Percentiles rank a stretch among this genome's conserved stretches.
Conservation (phyloP, 768 basidiomycete genomes). For the Kwoniella sp. region DNA sequence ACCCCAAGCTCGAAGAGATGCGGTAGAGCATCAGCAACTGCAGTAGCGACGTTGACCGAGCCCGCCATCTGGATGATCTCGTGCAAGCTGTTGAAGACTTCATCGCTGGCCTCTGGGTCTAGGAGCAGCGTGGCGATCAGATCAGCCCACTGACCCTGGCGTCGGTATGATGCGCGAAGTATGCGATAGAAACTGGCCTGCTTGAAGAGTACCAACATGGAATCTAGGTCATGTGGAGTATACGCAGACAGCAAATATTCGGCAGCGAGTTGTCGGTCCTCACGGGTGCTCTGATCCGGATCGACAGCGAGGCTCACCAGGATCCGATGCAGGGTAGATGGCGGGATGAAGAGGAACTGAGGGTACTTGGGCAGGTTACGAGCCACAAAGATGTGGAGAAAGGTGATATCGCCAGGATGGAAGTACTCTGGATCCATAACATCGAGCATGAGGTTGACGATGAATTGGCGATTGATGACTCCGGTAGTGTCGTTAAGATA, state of each 20-base stretch:
- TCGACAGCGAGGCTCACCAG: conserved; percentile 74
- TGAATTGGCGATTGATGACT: conserved; percentile 67
- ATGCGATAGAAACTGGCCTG: conserved; percentile 86
- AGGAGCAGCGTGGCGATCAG: conserved; percentile 69
- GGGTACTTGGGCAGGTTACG: conserved; percentile 96
- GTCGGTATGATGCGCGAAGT: conserved; percentile 71
- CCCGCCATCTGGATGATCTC: conserved; percentile 55
- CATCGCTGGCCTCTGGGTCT: conserved; percentile 58
- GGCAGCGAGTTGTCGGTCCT: conserved; percentile 90
- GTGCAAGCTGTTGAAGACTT: conserved; percentile 65
- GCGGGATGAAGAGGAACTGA: conserved; percentile 65
- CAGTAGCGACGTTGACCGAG: conserved; percentile 18
- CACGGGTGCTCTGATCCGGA: conserved; percentile 68
- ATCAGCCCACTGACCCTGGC: conserved; percentile 69
- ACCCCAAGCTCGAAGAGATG: conserved; percentile 62
- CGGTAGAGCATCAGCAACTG: conserved; percentile 61
- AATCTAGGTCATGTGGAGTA: conserved; percentile 72
- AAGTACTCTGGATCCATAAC: conserved; percentile 52
- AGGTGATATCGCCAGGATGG: conserved; percentile 59
- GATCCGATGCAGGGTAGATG: conserved; percentile 67
- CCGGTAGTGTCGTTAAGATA: conserved; percentile 74
- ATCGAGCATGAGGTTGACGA: conserved; percentile 79
- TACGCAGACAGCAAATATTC: conserved; percentile 91
- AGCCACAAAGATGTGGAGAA: conserved; percentile 91
- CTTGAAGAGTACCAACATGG: conserved; percentile 66